These are phyloP conservation scores for Phytophthora multivora DNA, from an alignment of 352 stramenopile genomes.

Conservation along the genomic window DNA sequence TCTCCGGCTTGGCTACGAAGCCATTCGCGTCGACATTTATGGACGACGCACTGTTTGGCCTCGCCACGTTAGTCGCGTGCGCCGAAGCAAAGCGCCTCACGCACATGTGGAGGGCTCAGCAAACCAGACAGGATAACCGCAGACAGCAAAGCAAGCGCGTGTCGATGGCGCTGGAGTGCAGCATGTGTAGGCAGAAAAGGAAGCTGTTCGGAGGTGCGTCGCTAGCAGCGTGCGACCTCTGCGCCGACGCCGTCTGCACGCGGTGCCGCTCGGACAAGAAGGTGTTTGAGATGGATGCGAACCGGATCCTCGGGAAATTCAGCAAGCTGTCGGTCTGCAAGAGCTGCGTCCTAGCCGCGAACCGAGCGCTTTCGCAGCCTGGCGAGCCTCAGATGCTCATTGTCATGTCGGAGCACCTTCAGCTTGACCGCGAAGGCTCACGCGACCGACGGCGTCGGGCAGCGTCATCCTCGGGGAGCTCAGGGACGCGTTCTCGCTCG, in stretches of 20 bases:
- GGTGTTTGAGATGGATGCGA: constrained; percentile 37
- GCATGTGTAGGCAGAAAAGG: constrained; percentile 42
- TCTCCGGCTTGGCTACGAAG: constrained; percentile 18
- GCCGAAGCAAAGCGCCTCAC: constrained; percentile 56
- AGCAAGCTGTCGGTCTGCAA: constrained; percentile 29
- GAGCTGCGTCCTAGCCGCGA: constrained; percentile 26
- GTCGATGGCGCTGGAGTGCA: constrained; percentile 33
- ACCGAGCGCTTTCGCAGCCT: constrained; percentile 18
- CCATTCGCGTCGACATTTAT: constrained; percentile 28
- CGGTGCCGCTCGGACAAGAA: constrained; percentile 39
- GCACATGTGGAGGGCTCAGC: constrained; percentile 34
- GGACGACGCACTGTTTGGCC: constrained; percentile 39
- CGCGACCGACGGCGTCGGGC: constrained; percentile 11
- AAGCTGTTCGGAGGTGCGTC: constrained; percentile 34
- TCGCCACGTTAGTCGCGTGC: constrained; percentile 44
- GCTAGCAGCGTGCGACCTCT: constrained; percentile 39
- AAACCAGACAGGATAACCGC: constrained; percentile 19
- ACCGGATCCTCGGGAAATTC: constrained; percentile 20
- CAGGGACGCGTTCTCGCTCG: constrained; percentile 13
- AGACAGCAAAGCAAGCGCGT: constrained; percentile 15
- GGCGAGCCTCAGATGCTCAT: constrained; percentile 17
- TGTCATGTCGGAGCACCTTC: constrained; percentile 28
- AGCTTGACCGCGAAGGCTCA: constrained; percentile 10
- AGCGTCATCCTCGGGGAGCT: constrained; percentile 13
- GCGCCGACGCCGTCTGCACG: constrained; percentile 31